phyloP scores from a whole-genome alignment of 257 asterid species.

The Solanum clarkiae region DNA sequence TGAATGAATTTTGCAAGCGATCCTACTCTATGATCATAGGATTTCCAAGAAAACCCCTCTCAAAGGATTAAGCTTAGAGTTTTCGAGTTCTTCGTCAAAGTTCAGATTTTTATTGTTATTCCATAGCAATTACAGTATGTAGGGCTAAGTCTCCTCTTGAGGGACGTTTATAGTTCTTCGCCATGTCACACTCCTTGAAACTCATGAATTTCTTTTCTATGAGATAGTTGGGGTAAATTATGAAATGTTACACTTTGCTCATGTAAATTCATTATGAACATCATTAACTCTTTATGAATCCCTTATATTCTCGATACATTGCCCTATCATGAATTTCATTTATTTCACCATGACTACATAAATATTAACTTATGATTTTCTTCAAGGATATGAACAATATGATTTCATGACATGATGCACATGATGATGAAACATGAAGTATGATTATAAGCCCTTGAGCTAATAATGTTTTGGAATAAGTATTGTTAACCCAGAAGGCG shows the following conservation, averaged over 20 bases:
- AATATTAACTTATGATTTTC: neutral
- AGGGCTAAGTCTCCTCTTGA: neutral
- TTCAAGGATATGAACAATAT: neutral
- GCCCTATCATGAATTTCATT: neutral
- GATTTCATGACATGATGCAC: neutral
- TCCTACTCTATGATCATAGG: too few relatives aligned
- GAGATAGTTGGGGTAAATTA: neutral
- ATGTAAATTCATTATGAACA: neutral
- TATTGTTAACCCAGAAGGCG: neutral
- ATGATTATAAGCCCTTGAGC: neutral
- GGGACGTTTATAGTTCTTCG: neutral
- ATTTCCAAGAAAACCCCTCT: too few relatives aligned
- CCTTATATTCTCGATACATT: neutral
- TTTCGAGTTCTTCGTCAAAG: neutral
- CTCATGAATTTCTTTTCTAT: neutral
- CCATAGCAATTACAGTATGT: neutral
- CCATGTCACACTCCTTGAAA: neutral
- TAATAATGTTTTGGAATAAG: neutral
- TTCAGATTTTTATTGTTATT: neutral
- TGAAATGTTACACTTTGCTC: neutral
- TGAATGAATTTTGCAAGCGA: too few relatives aligned
- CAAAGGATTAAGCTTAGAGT: neutral
- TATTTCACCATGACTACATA: neutral
- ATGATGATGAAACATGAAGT: neutral
- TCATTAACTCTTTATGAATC: neutral